Evolutionary conservation across 148 eudicot genomes (phyloP).

Genomic region (Arctostaphylos glauca): DNA sequence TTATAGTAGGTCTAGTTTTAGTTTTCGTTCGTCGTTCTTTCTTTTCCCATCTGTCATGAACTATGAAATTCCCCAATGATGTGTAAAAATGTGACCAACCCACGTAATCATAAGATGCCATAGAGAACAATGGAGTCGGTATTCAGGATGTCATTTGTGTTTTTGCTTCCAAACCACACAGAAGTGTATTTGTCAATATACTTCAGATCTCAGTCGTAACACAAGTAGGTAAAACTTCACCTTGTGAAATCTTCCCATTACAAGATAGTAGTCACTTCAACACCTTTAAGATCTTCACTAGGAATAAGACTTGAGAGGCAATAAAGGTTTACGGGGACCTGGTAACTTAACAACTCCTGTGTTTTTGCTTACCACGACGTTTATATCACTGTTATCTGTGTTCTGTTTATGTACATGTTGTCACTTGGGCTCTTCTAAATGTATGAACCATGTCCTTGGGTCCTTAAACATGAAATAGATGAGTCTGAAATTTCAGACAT

Average conservation of each 20-base stretch:
- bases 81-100: neutral
- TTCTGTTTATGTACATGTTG: neutral
- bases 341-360: neutral
- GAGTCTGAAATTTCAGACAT: neutral
- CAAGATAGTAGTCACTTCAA: neutral
- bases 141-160: neutral
- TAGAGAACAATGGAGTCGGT: neutral
- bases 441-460: neutral
- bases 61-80: neutral
- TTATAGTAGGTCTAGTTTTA: neutral
- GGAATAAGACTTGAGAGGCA: neutral
- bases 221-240: neutral
- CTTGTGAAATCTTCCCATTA: neutral
- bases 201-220: neutral
- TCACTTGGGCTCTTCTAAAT: neutral
- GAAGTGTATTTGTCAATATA: neutral
- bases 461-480: neutral
- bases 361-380: neutral
- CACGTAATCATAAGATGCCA: neutral
- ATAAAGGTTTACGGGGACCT: neutral
- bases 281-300: neutral
- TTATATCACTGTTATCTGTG: neutral
- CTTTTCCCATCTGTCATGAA: neutral
- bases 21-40: neutral
- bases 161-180: neutral